These are phyloP conservation scores for Aphelidium insulamus DNA, from an alignment of 371 early-diverging fungal genomes.

Conservation along the genomic window DNA sequence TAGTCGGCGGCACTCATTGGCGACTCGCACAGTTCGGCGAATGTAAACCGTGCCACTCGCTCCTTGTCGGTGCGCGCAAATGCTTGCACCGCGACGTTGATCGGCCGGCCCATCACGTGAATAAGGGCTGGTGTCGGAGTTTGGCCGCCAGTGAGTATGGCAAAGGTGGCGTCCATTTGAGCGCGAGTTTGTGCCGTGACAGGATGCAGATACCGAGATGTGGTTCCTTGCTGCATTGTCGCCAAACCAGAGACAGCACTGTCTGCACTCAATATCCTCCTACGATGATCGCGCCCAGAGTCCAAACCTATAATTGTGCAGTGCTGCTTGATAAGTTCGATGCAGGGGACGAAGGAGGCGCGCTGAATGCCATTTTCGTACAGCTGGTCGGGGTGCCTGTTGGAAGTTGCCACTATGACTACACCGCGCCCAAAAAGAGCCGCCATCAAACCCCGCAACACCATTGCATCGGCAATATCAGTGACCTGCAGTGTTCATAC, in stretches of 20 bases:
- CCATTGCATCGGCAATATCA: conserved; percentile 92
- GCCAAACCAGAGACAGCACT: conserved; percentile 1
- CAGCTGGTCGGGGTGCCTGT: conserved; percentile 73
- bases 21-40: conserved; percentile 53
- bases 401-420: conserved; percentile 72
- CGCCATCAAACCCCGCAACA: conserved; percentile 54
- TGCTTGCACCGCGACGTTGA: too few relatives aligned
- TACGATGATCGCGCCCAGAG: conserved; percentile 76
- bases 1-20: conserved; percentile 76
- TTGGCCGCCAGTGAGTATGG: not conserved
- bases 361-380: conserved; percentile 90
- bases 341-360: conserved; percentile 67
- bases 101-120: too few relatives aligned
- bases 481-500: conserved; percentile 49
- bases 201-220: not conserved
- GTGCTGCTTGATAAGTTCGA: conserved; percentile 54
- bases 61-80: too few relatives aligned
- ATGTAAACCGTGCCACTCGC: conserved; percentile 51
- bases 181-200: conserved; percentile 4
- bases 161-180: conserved; percentile 2
- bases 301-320: conserved; percentile 57
- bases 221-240: not conserved
- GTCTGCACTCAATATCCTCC: conserved; percentile 4
- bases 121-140: too few relatives aligned
- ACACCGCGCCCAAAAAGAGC: conserved; percentile 69